A percentile compares a stretch with the other conserved stretches of the same genome.
These are phyloP conservation scores for Botryotinia calthae DNA, from an alignment of 2,329 filamentous ascomycete genomes.

Conservation along the genomic window DNA sequence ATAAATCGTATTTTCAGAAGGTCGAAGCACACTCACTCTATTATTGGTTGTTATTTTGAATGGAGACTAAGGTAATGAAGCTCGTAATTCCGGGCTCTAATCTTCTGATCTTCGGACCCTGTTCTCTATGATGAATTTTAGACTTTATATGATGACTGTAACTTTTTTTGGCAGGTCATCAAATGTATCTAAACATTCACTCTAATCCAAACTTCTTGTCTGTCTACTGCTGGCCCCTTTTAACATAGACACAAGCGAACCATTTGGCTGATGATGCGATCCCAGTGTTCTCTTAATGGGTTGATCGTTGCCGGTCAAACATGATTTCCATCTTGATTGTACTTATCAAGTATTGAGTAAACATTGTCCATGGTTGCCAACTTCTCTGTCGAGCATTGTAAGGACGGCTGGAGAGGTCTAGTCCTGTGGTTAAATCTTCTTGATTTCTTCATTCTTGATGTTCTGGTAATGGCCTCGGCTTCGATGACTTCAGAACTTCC, in stretches of 20 bases:
- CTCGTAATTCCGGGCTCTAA: no score
- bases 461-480: background rate
- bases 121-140: background rate
- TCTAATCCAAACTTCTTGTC: background rate
- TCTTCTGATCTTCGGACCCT: background rate
- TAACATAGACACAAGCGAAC: background rate
- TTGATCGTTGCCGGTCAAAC: background rate
- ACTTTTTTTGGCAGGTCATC: background rate
- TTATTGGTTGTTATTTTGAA: background rate
- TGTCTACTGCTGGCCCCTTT: background rate
- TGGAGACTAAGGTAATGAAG: background rate
- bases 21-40: background rate
- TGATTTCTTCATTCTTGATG: background rate
- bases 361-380: background rate
- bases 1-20: background rate
- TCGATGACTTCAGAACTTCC: background rate
- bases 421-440: background rate
- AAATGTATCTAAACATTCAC: background rate
- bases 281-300: background rate
- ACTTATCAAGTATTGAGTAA: background rate
- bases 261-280: background rate
- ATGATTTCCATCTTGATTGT: background rate
- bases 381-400: background rate
- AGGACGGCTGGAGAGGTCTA: background rate
- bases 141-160: background rate